Evolutionary conservation across 306 rosid genomes (phyloP), one percentile per base, ranked within the genome.

Genomic region (Lithocarpus polystachyus): DNA sequence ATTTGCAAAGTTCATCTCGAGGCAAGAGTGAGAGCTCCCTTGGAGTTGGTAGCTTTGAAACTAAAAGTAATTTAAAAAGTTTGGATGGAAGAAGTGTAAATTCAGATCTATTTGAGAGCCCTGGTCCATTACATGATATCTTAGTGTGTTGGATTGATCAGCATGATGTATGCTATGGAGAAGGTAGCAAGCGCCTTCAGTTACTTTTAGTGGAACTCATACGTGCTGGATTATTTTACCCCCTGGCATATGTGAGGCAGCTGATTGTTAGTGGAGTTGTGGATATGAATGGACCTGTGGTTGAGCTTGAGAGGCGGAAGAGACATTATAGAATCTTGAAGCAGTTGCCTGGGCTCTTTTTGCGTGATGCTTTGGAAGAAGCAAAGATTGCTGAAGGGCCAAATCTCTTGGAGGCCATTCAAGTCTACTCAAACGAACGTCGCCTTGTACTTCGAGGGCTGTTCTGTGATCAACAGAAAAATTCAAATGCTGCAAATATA

Each of bases 61-160:
- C 76, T 35, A 90, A 85, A 69, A 79, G 78, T 69, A 73, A 65
- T 75, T 78, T 84, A 54, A 90, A 81, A 75, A 70, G 28, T 77
- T 75, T 73, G 79, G 88, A 82, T 53, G 82, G 67, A 55, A 80
- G 71, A 77, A 76, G 73, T 60, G 67, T 54, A 68, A 84, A 83
- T 79, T 82, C 86, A 24, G 85, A 81, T 61, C 57, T 91, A 71
- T 90, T 88, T 82, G 97, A 93, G 72, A 93, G 99, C 82, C 97
- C 97, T 1, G 97, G 98, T 61, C 92, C 99, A 45, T 94, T 95
- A 5, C 99, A 95, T 74, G 98, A 93, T 89, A 88, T 91, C 77
- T 71, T 95, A 72, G 98, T 93, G 29, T 91, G 98, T 88, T 95
- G 99, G 99, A 91, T 95, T 86, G 99, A 95, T 89, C 99, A 95